These are phyloP conservation scores for Pulveroboletus sp. DNA, from an alignment of 1,284 basidiomycete genomes.

Conservation along the genomic window DNA sequence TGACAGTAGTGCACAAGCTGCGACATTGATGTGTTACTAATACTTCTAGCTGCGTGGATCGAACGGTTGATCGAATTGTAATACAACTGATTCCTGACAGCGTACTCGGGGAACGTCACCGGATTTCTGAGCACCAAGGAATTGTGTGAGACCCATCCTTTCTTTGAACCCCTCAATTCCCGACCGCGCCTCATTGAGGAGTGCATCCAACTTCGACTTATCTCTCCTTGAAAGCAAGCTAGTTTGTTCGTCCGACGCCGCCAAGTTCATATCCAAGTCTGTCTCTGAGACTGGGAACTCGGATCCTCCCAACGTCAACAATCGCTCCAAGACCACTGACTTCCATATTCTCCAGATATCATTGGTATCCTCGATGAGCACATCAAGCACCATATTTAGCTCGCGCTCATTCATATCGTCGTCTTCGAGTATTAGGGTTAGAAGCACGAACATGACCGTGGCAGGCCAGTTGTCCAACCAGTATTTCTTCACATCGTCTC, in stretches of 20 bases:
- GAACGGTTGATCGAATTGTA: too few relatives aligned
- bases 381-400: background rate
- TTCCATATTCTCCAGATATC: slow-evolving; percentile 11
- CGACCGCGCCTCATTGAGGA: slow-evolving; percentile 1
- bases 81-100: too few relatives aligned
- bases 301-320: background rate
- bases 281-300: background rate
- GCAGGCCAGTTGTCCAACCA: slow-evolving; percentile 10
- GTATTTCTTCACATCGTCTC: background rate
- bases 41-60: too few relatives aligned
- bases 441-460: slow-evolving; percentile 14
- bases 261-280: background rate
- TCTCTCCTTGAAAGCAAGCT: background rate
- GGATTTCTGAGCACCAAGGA: background rate
- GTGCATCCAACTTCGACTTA: background rate
- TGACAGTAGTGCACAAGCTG: too few relatives aligned
- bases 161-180: slow-evolving; percentile 2
- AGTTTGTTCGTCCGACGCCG: background rate
- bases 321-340: background rate
- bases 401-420: background rate
- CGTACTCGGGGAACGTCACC: too few relatives aligned
- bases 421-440: slow-evolving; percentile 10
- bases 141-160: background rate
- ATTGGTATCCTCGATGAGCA: slow-evolving; percentile 9
- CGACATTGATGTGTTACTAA: too few relatives aligned